A percentile compares a stretch with the other conserved stretches of the same genome.
Conservation (phyloP, 306 rosid species). For the Vicia sativa region DNA sequence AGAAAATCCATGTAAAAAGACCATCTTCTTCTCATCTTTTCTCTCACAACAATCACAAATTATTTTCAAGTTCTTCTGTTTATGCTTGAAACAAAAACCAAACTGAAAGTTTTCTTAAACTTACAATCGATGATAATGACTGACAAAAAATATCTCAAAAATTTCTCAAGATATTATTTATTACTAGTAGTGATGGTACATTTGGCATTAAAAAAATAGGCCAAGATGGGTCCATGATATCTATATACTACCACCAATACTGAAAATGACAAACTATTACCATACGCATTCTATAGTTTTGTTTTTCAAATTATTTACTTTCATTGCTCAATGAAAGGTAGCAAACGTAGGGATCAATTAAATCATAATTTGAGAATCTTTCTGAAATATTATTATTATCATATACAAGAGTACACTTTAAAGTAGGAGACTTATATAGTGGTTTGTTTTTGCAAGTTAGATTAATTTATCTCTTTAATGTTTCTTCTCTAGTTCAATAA, state of each 20-base stretch:
- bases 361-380: too few species aligned
- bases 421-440: too few species aligned
- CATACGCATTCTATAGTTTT: too few species aligned
- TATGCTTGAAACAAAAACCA: background rate
- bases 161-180: too few species aligned
- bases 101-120: background rate
- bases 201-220: background rate
- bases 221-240: background rate
- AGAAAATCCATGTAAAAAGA: slow-evolving; percentile 49
- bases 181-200: background rate
- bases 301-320: too few species aligned
- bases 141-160: background rate
- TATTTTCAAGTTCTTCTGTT: background rate
- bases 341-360: too few species aligned
- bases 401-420: too few species aligned
- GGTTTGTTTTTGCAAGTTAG: too few species aligned
- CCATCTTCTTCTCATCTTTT: slow-evolving; percentile 43
- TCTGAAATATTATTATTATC: too few species aligned
- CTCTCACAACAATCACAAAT: background rate
- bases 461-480: too few species aligned
- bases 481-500: too few species aligned
- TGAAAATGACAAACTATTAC: background rate
- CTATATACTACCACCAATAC: background rate
- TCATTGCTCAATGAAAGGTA: background rate
- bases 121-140: background rate